Evolutionary conservation across 306 rosid species (phyloP).

Genomic region (Betula pendula): DNA sequence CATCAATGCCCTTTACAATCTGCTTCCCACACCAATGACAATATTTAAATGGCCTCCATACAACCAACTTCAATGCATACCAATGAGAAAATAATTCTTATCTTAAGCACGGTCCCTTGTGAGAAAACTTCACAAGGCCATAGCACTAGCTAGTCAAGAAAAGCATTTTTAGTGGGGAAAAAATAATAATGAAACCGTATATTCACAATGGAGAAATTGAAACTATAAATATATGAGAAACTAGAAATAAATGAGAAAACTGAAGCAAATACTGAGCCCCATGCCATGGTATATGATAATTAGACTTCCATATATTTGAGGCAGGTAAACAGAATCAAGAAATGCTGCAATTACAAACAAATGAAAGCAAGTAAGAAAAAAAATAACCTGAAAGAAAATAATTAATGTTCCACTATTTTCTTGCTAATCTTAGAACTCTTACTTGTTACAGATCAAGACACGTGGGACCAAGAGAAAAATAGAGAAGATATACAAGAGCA

Average conservation of each 20-base stretch:
- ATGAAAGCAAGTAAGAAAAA: background rate
- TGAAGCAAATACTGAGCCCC: slow-evolving; percentile 1
- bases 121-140: background rate
- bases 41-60: slow-evolving; percentile 16
- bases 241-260: background rate
- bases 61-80: slow-evolving; percentile 18
- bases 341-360: background rate
- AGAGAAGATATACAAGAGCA: background rate
- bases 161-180: background rate
- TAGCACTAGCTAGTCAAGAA: background rate
- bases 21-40: slow-evolving; percentile 38
- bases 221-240: background rate
- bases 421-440: background rate
- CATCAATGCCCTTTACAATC: slow-evolving; percentile 98
- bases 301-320: background rate
- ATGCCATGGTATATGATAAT: background rate
- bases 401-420: background rate
- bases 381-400: background rate
- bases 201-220: background rate
- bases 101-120: background rate
- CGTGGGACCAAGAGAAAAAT: background rate
- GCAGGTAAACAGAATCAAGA: background rate
- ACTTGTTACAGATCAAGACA: background rate
- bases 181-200: background rate
- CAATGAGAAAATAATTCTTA: slow-evolving; percentile 5